These are phyloP conservation scores for Posidonia oceanica DNA, from an alignment of 116 monocot species.

Conservation along the genomic window DNA sequence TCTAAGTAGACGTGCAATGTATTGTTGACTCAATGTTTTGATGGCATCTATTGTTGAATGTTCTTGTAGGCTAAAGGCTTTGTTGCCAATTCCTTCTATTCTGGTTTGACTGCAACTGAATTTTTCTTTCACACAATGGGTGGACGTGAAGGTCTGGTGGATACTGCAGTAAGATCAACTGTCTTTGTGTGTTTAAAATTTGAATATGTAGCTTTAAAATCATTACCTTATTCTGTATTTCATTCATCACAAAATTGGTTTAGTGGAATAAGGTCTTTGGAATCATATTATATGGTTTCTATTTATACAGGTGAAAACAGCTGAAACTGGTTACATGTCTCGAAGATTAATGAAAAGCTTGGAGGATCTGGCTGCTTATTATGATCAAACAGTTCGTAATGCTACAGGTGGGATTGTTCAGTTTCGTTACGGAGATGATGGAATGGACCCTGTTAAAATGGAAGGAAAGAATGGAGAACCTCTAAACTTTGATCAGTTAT, in stretches of 20 bases:
- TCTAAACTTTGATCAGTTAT: conserved; percentile 78
- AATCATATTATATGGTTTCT: not conserved
- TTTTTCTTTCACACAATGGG: conserved; percentile 99
- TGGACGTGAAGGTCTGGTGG: conserved; percentile 97
- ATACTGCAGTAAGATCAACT: conserved; percentile 72
- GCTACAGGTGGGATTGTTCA: conserved; percentile 77
- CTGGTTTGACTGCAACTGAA: conserved; percentile 94
- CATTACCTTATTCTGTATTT: no score
- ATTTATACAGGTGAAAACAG: conserved; percentile 78
- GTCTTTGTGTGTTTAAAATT: not conserved
- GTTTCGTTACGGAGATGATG: conserved; percentile 94
- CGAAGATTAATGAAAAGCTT: conserved; percentile 90
- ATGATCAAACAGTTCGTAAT: conserved; percentile 87
- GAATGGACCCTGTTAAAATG: conserved; percentile 98
- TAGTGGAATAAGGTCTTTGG: no score
- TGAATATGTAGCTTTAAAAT: no score
- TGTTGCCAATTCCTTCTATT: conserved; percentile 98
- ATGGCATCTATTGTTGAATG: not conserved
- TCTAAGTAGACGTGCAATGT: not conserved
- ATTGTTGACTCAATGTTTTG: not conserved
- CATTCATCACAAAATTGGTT: no score
- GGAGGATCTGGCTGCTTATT: conserved; percentile 83
- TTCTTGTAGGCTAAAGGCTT: conserved; percentile 92
- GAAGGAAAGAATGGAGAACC: conserved; percentile 77
- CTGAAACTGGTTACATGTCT: conserved; percentile 99